Evolutionary conservation across 202 grass and related monocot genomes (phyloP).

Genomic region (Hordeum pubiflorum): DNA sequence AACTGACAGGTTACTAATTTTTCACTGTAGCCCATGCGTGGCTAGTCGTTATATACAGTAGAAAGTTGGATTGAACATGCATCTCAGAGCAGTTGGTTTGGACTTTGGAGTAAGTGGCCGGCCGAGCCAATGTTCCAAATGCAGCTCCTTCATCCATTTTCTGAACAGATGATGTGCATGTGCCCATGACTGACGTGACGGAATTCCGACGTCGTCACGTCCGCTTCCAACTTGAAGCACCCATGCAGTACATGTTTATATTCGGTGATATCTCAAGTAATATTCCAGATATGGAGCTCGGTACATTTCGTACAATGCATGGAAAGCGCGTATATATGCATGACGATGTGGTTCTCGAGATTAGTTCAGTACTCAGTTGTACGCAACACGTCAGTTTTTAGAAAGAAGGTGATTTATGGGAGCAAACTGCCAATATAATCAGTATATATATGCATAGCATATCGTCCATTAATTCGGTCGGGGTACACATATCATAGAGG

Average conservation of each 20-base stretch:
- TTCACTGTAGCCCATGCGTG: neutral
- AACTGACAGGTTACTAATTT: neutral
- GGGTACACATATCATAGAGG: neutral
- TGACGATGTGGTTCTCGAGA: neutral
- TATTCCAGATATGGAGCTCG: neutral
- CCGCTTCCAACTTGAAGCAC: neutral
- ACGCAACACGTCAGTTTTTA: neutral
- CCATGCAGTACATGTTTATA: neutral
- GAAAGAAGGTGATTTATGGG: neutral
- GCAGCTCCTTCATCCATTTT: neutral
- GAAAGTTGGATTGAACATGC: neutral
- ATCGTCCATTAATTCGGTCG: neutral
- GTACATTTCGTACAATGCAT: neutral
- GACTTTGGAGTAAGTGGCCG: neutral
- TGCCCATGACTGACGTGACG: neutral
- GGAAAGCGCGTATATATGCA: neutral
- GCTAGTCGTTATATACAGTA: neutral
- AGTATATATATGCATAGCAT: neutral
- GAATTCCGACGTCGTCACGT: neutral
- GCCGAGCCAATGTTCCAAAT: neutral
- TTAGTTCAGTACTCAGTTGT: neutral
- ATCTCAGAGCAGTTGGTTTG: neutral
- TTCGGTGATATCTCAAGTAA: constrained; percentile 6
- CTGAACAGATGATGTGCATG: neutral
- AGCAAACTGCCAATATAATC: neutral